These are phyloP conservation scores for Saussurea involucrata DNA, from an alignment of 129 eudicot genomes.

Conservation along the genomic window DNA sequence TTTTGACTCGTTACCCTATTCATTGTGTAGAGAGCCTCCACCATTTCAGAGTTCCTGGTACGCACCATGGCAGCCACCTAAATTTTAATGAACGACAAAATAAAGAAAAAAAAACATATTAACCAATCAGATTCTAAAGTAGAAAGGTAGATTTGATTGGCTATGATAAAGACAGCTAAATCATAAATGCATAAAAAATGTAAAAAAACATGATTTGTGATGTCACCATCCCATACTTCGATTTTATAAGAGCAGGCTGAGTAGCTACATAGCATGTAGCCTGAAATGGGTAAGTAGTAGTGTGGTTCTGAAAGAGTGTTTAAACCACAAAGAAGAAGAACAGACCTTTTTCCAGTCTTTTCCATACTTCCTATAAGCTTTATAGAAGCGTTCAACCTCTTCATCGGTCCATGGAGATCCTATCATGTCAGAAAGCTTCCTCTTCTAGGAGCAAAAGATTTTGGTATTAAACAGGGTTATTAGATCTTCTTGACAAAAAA, in stretches of 20 bases:
- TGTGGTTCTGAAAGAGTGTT: not conserved
- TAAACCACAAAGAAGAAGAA: not conserved
- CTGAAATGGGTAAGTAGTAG: not conserved
- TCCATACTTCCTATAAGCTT: conserved; percentile 63
- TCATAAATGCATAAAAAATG: not conserved
- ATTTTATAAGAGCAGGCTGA: not conserved
- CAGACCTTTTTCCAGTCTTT: conserved; percentile 70
- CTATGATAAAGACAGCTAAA: not conserved
- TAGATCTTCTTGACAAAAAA: not conserved
- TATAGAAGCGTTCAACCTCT: conserved; percentile 66
- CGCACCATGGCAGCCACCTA: conserved; percentile 60
- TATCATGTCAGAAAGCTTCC: conserved; percentile 57
- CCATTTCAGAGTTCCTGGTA: conserved; percentile 56
- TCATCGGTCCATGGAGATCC: conserved; percentile 62
- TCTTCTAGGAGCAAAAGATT: conserved; percentile 44
- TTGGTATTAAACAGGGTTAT: conserved; percentile 6
- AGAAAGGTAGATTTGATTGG: not conserved
- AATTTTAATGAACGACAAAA: not conserved
- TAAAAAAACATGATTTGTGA: not conserved
- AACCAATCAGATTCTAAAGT: conserved; percentile 6
- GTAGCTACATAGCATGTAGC: not conserved
- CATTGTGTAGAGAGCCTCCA: conserved; percentile 72
- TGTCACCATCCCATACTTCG: not conserved
- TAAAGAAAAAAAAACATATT: conserved; percentile 6
- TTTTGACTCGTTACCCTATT: conserved; percentile 43